phyloP scores from a whole-genome alignment of 176 grass and related monocot species.

The Carex kokanica region DNA sequence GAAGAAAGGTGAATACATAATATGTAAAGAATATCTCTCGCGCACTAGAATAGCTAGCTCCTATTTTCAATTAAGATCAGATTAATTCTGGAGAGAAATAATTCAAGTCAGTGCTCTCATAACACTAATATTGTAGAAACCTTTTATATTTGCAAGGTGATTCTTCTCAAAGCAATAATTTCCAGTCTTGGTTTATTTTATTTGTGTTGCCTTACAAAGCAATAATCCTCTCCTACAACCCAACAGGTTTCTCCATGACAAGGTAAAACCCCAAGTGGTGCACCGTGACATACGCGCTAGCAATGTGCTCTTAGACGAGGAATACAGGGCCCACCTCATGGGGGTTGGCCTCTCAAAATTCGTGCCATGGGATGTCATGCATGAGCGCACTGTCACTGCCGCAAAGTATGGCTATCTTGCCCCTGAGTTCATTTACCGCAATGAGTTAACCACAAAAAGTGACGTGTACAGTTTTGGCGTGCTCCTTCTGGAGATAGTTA shows the following conservation, averaged over 20 bases:
- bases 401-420: conserved; percentile 92
- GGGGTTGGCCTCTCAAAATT: conserved; percentile 88
- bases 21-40: neutral
- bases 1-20: neutral
- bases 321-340: conserved; percentile 97
- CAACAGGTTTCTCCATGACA: conserved; percentile 90
- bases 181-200: neutral
- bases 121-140: neutral
- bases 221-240: neutral
- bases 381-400: conserved; percentile 83
- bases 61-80: neutral
- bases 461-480: conserved; percentile 97
- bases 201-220: neutral
- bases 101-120: neutral
- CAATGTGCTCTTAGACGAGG: conserved; percentile 85
- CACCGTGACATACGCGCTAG: conserved; percentile 95
- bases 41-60: neutral
- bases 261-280: conserved; percentile 95
- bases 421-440: conserved; percentile 93
- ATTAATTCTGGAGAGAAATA: neutral
- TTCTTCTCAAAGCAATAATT: neutral
- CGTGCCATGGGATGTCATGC: conserved; percentile 98
- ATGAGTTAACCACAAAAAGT: conserved; percentile 90
- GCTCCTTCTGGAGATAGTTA: conserved; percentile 87
- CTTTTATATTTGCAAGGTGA: neutral